Evolutionary conservation across 495 filamentous ascomycete species (phyloP), one percentile per base, ranked within the genome.

Genomic region (Lophiostoma macrostomum): DNA sequence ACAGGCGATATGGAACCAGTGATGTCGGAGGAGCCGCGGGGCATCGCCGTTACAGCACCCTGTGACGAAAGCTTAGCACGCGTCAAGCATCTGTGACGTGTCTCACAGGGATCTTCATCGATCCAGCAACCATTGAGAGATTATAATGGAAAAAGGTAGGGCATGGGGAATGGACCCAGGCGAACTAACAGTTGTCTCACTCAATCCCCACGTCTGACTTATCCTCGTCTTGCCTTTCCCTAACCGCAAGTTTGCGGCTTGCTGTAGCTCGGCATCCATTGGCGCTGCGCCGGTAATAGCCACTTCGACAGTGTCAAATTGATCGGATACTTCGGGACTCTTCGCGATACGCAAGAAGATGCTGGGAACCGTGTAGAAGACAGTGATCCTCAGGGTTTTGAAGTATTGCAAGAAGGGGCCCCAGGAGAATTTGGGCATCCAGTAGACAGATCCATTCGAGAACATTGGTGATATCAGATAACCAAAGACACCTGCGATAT

Each of bases 401-500:
- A 59, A 46, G 34, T 60, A 60, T 22, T 48, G 29, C 0, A 67
- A 45, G 38, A 66, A 58, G 11, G 57, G 43, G 3, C 50, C 42
- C 61, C 61, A 67, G 8, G 43, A 45, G 50, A 65, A 69, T 32
- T 53, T 64, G 13, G 53, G 58, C 66, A 69, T 67, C 59, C 64
- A 65, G 51, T 61, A 65, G 10, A 60, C 59, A 8, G 34, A 27
- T 19, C 56, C 57, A 29, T 29, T 59, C 12, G 39, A 24, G 38
- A 52, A 63, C 5, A 63, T 31, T 2, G 66, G 61, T 12, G 38
- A 50, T 24, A 66, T 62, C 12, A 66, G 40, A 48, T 78, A 80
- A 4, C 73, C 72, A 42, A 74, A 73, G 4, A 65, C 42, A n/a
- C 71, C 71, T 8, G 71, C 71, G 30, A 73, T 65, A 44, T 72